phyloP scores from a whole-genome alignment of 805 yeast genomes.

The Hanseniaspora hatyaiensis region DNA sequence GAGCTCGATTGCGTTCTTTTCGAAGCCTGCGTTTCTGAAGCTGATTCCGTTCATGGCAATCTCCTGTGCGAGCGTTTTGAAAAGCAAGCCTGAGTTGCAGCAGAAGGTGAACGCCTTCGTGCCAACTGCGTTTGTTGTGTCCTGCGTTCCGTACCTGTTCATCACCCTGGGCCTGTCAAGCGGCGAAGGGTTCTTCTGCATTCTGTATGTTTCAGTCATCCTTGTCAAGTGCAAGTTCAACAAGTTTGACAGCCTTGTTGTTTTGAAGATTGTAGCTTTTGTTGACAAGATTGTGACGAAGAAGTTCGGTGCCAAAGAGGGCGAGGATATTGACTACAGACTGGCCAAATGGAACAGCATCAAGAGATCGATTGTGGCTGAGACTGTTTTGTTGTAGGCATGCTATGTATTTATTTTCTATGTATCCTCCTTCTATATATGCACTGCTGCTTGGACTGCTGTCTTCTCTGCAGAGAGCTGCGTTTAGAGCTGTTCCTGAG shows the following conservation, averaged over 20 bases:
- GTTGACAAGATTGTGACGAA: not conserved
- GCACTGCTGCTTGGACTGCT: too few relatives aligned
- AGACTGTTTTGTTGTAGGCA: not conserved
- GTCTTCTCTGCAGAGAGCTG: too few relatives aligned
- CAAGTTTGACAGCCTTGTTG: constrained; percentile 3
- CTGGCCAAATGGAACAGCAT: constrained; percentile 2
- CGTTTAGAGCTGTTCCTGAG: not conserved
- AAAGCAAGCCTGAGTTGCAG: not conserved
- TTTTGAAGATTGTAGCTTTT: constrained; percentile 1
- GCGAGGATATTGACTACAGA: not conserved
- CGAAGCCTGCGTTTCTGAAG: constrained; percentile 6
- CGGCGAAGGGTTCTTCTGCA: constrained; percentile 9
- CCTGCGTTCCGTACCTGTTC: not conserved
- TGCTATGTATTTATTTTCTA: not conserved
- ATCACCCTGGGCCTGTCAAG: not conserved
- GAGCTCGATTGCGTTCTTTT: not conserved
- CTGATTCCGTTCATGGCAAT: constrained; percentile 1
- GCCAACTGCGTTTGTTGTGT: constrained; percentile 5
- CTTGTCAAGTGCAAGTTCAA: constrained; percentile 9
- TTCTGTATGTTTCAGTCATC: not conserved
- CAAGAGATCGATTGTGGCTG: constrained; percentile 7
- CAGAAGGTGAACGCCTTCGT: not conserved
- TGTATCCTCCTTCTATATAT: too few relatives aligned
- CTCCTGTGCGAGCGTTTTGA: constrained; percentile 3
- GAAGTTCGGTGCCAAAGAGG: not conserved